phyloP scores from a whole-genome alignment of 352 stramenopile species.

The Phytophthora podocarpi region DNA sequence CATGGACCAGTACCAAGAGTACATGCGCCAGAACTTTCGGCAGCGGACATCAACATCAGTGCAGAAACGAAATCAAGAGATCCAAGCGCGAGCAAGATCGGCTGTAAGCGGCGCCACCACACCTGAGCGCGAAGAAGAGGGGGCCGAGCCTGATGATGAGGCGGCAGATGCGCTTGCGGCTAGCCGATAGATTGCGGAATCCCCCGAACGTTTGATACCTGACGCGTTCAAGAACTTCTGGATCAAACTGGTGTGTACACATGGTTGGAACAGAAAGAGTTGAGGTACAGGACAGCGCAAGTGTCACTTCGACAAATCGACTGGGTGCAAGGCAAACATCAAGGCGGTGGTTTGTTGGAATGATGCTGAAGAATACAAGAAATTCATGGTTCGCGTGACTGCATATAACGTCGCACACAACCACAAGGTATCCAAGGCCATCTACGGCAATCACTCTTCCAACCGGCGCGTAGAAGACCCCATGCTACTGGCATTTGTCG shows the following conservation, averaged over 20 bases:
- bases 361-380: neutral
- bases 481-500: no score
- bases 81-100: neutral
- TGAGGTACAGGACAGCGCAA: neutral
- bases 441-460: neutral
- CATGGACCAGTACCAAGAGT: neutral
- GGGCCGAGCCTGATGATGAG: neutral
- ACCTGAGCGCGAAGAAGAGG: no score
- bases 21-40: neutral
- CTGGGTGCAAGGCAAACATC: constrained; percentile 10
- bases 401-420: constrained; percentile 1
- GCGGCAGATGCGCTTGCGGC: no score
- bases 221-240: constrained; percentile 4
- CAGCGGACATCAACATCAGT: neutral
- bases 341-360: constrained; percentile 1
- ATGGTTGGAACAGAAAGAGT: constrained; percentile 6
- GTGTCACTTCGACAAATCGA: neutral
- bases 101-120: neutral
- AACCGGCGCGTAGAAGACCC: no score
- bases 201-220: neutral
- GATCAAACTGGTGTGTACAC: neutral
- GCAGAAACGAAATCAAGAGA: neutral
- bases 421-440: constrained; percentile 4
- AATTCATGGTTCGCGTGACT: constrained; percentile 1
- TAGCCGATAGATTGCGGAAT: no score